phyloP scores from a whole-genome alignment of 306 rosid genomes.

The Pterocarpus macrocarpus region DNA sequence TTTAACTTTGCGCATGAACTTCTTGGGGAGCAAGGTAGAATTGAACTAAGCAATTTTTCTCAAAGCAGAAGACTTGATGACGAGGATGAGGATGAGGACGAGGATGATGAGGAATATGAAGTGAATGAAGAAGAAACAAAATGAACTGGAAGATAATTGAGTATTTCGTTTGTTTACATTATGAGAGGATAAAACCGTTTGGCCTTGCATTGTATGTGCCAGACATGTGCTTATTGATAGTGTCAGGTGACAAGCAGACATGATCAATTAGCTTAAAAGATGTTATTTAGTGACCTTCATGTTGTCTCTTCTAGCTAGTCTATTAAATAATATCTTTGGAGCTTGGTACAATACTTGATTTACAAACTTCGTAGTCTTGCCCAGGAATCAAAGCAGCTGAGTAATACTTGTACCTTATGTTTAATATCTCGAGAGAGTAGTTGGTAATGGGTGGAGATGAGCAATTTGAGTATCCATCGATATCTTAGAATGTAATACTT shows the following conservation, averaged over 20 bases:
- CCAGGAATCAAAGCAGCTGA: background rate
- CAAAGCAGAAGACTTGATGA: slow-evolving; percentile 1
- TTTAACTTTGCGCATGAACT: slow-evolving; percentile 56
- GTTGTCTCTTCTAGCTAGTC: background rate
- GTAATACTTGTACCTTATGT: background rate
- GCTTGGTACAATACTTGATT: slow-evolving; percentile 30
- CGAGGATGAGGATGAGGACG: slow-evolving; percentile 33
- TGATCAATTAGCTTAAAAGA: background rate
- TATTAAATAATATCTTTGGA: background rate
- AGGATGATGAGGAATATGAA: slow-evolving; percentile 32
- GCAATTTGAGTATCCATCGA: background rate
- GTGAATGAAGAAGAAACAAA: slow-evolving; percentile 18
- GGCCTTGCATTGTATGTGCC: background rate
- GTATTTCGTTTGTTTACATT: background rate
- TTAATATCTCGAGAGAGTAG: background rate
- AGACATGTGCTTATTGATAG: background rate
- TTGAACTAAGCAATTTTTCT: slow-evolving; percentile 34
- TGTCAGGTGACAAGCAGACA: background rate
- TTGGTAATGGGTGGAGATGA: background rate
- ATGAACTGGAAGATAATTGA: background rate
- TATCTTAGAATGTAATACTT: background rate
- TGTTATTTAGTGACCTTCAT: background rate
- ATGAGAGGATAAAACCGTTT: background rate
- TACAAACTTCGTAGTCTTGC: background rate
- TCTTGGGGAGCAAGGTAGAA: slow-evolving; percentile 51